A percentile compares a stretch with the other conserved stretches of the same genome.
Conservation (phyloP, 192 early-diverging fungal species). For the Jimgerdemannia lactiflua region DNA sequence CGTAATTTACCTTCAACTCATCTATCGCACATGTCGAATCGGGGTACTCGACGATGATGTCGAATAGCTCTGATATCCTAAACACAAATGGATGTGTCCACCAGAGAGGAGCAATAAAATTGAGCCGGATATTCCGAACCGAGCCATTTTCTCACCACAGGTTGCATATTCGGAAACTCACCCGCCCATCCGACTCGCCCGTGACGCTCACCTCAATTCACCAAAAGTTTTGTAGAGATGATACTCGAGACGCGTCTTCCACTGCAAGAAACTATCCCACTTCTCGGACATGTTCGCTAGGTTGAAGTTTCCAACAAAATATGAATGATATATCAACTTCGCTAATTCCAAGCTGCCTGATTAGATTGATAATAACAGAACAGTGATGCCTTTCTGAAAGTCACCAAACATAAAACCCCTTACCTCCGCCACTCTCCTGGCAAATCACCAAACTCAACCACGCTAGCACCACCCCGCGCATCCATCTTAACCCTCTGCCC, state of each 20-base stretch:
- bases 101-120: neutral
- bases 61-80: neutral
- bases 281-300: neutral
- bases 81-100: neutral
- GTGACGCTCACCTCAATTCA: neutral
- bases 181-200: no score
- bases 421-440: neutral
- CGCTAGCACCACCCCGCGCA: neutral
- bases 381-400: neutral
- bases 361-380: neutral
- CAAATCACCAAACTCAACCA: constrained; percentile 3
- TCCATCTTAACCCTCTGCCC: neutral
- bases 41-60: constrained; percentile 2
- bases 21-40: neutral
- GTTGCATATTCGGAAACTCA: no score
- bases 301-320: no score
- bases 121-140: neutral
- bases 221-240: constrained; percentile 5
- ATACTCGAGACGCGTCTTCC: neutral
- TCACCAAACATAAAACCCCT: neutral
- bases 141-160: no score
- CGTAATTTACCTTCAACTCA: neutral
- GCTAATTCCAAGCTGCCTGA: neutral
- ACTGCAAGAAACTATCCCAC: neutral
- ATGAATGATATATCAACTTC: neutral